Base-by-base conservation (phyloP, 1,284 basidiomycete genomes). In the Naganishia cerealis region DNA sequence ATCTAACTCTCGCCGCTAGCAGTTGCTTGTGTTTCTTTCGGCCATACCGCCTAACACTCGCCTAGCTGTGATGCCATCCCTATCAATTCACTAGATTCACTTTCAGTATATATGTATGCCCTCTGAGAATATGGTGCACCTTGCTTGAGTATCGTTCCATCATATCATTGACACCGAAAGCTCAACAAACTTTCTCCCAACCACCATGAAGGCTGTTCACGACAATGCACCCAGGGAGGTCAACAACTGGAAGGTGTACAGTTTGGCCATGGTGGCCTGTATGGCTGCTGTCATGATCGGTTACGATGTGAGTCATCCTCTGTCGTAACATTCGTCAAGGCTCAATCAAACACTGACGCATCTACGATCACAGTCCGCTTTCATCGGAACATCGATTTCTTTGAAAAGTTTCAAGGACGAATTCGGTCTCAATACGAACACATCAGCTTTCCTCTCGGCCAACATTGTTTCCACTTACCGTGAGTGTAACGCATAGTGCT, bases 391-490 rank as follows among this genome's bases (percentile, higher is more conserved):
- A 0, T 70, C 75, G 16, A 74, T 77, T 57, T 68, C 75, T 2
- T 71, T 75, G 43, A 36, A 57, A 12, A 67, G 67, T 1, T 77
- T 77, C 74, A 76, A 75, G 67, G 43, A 65, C 42, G 75, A 75
- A 67, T 77, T 76, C 42, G 65, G 70, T 0, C 68, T 74, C 21
- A 66, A 55, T 13, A n/a, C 54, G 2, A 43, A 36, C 18, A 69
- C 69, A 29, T 57, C 67, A 0, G 13, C 67, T 15, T 59, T 61
- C 29, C 62, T 74, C 29, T 68, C 80, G 7, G 81, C 82, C 10
- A 84, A 85, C 72, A 81, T 84, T 36, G 82, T 84, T 12, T 83
- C 83, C n/a, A 76, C 81, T 33, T 85, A 82, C 74, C 84, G 69
- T 65, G 53, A 3, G 62, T 55, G 7, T 40, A 2, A 24, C 16